Percentiles rank a stretch among this genome's conserved stretches.
Evolutionary conservation across 2,329 filamentous ascomycete genomes (phyloP).

Genomic region (Aspergillus ochraceoroseus): DNA sequence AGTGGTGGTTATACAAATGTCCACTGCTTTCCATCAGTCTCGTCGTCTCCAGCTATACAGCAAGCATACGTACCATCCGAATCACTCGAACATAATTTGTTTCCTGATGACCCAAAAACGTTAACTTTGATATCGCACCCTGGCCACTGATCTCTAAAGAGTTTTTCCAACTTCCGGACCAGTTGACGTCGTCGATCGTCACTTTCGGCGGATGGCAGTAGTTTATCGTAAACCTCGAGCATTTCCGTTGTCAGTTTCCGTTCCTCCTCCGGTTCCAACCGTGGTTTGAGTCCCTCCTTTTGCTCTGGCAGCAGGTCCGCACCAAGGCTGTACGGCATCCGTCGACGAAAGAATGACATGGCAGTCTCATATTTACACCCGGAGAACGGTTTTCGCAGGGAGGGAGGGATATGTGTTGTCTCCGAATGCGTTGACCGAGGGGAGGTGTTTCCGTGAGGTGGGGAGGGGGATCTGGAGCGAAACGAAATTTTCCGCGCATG

Average conservation of each 20-base stretch:
- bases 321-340: slow-evolving; percentile 91
- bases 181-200: slow-evolving; percentile 70
- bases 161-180: slow-evolving; percentile 78
- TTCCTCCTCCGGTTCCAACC: slow-evolving; percentile 67
- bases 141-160: slow-evolving; percentile 89
- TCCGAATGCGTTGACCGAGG: slow-evolving; percentile 88
- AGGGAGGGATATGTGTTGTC: slow-evolving; percentile 68
- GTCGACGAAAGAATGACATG: slow-evolving; percentile 70
- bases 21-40: slow-evolving; percentile 58
- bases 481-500: slow-evolving; percentile 77
- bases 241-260: slow-evolving; percentile 73
- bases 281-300: slow-evolving; percentile 64
- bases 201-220: slow-evolving; percentile 76
- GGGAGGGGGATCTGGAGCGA: slow-evolving; percentile 74
- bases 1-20: slow-evolving; percentile 92
- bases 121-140: slow-evolving; percentile 83
- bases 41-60: not conserved
- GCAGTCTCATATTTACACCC: slow-evolving; percentile 87
- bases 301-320: slow-evolving; percentile 69
- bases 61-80: slow-evolving; percentile 69
- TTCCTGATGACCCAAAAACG: slow-evolving; percentile 97
- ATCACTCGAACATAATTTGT: slow-evolving; percentile 87
- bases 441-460: slow-evolving; percentile 71
- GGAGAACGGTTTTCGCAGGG: slow-evolving; percentile 60
- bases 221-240: slow-evolving; percentile 73